These are phyloP conservation scores for Ogataea hybrid DNA, from an alignment of 1,139 yeast genomes.

Conservation along the genomic window DNA sequence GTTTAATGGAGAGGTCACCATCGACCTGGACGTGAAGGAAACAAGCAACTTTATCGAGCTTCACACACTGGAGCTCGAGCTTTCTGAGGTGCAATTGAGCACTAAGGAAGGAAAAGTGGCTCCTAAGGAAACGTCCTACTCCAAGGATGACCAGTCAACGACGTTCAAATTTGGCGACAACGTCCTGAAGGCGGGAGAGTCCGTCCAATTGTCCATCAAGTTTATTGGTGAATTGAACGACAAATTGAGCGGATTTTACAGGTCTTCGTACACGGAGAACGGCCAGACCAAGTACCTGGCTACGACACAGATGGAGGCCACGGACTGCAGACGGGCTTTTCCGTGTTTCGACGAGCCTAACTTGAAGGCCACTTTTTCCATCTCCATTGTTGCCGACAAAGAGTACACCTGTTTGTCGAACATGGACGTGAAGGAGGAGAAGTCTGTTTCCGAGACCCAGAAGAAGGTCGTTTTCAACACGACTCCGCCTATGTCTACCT, in stretches of 20 bases:
- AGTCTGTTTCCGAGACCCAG: conserved; percentile 39
- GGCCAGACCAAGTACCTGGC: conserved; percentile 70
- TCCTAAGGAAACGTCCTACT: conserved; percentile 17
- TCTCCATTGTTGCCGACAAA: conserved; percentile 60
- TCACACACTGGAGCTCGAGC: conserved; percentile 40
- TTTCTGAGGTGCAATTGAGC: conserved; percentile 21
- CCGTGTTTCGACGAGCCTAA: conserved; percentile 92
- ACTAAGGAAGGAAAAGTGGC: conserved; percentile 15
- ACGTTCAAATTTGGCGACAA: conserved; percentile 58
- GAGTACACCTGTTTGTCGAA: conserved; percentile 72
- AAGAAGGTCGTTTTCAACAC: conserved; percentile 48
- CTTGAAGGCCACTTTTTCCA: conserved; percentile 73
- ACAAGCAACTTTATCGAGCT: conserved; percentile 42
- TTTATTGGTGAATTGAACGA: conserved; percentile 54
- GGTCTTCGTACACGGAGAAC: conserved; percentile 66
- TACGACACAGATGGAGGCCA: conserved; percentile 88
- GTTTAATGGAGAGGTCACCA: conserved; percentile 44
- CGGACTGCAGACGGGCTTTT: conserved; percentile 89
- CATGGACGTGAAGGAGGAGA: conserved; percentile 61
- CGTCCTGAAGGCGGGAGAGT: conserved; percentile 36
- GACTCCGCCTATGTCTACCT: conserved; percentile 56
- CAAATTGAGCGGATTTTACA: conserved; percentile 89
- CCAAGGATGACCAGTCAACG: conserved; percentile 53
- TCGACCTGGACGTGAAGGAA: conserved; percentile 37
- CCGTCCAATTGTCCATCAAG: conserved; percentile 36